phyloP scores from a whole-genome alignment of 345 rosid species.

The Chamaenerion angustifolium region DNA sequence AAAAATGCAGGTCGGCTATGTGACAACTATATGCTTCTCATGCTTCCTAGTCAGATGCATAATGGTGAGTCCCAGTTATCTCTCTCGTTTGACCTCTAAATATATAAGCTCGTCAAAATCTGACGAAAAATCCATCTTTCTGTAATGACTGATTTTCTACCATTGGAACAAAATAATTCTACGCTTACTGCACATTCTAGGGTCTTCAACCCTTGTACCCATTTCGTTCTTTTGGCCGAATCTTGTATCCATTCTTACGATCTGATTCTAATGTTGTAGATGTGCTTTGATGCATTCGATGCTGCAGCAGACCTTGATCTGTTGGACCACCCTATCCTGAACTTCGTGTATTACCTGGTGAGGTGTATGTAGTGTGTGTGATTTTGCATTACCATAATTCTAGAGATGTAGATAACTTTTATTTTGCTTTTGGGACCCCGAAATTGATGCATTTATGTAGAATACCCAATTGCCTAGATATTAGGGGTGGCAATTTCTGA shows the following conservation, averaged over 20 bases:
- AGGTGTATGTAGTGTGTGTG: constrained; percentile 4
- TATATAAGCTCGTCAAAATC: background rate
- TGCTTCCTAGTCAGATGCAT: constrained; percentile 74
- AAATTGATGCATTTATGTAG: background rate
- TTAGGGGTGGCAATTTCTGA: too few relatives aligned
- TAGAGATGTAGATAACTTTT: too few relatives aligned
- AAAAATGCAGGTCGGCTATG: constrained; percentile 55
- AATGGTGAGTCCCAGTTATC: constrained; percentile 50
- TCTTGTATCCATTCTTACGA: background rate
- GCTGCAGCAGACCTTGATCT: constrained; percentile 47
- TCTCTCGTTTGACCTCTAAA: background rate
- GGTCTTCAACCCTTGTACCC: too few relatives aligned
- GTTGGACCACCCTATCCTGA: constrained; percentile 53
- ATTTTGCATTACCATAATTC: too few relatives aligned
- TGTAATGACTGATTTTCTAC: too few relatives aligned
- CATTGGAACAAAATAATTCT: too few relatives aligned
- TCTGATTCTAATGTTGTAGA: constrained; percentile 12
- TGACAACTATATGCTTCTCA: constrained; percentile 53
- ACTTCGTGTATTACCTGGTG: constrained; percentile 53
- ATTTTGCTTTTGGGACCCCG: too few relatives aligned
- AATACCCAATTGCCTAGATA: background rate
- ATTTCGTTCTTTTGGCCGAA: background rate
- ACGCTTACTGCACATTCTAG: too few relatives aligned
- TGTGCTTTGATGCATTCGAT: constrained; percentile 46
- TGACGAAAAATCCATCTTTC: background rate